Conservation (phyloP, 2,329 filamentous ascomycete species). For the Microcyclospora pomicola region DNA sequence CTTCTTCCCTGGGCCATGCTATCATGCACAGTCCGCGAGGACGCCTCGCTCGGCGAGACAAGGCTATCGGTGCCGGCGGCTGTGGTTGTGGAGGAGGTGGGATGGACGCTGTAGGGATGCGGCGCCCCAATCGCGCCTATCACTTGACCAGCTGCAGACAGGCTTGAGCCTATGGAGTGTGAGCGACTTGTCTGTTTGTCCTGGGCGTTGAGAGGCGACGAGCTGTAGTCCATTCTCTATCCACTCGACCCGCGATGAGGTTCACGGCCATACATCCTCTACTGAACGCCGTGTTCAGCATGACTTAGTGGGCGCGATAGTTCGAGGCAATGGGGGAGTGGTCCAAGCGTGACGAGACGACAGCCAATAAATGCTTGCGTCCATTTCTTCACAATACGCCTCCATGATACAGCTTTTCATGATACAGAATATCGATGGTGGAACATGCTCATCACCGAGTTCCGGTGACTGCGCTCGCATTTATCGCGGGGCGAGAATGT, state of each 20-base stretch:
- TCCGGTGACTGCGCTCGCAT: constrained; percentile 33
- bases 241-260: background rate
- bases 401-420: background rate
- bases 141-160: constrained; percentile 32
- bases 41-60: too few species aligned
- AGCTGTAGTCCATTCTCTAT: background rate
- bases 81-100: constrained; percentile 24
- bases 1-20: background rate
- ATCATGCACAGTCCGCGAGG: too few species aligned
- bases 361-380: background rate
- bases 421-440: constrained; percentile 7
- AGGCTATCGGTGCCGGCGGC: constrained; percentile 30
- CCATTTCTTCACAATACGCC: background rate
- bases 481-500: constrained; percentile 17
- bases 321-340: background rate
- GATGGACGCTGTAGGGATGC: constrained; percentile 21
- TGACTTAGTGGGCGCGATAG: constrained; percentile 9
- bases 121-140: constrained; percentile 35
- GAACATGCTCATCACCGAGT: constrained; percentile 21
- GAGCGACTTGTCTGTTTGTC: too few species aligned
- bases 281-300: background rate
- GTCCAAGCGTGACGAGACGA: too few species aligned
- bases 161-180: constrained; percentile 16
- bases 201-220: too few species aligned
- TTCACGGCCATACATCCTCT: too few species aligned